Evolutionary conservation across 441 rosid genomes (phyloP).

Genomic region (Raphanus hybrid): DNA sequence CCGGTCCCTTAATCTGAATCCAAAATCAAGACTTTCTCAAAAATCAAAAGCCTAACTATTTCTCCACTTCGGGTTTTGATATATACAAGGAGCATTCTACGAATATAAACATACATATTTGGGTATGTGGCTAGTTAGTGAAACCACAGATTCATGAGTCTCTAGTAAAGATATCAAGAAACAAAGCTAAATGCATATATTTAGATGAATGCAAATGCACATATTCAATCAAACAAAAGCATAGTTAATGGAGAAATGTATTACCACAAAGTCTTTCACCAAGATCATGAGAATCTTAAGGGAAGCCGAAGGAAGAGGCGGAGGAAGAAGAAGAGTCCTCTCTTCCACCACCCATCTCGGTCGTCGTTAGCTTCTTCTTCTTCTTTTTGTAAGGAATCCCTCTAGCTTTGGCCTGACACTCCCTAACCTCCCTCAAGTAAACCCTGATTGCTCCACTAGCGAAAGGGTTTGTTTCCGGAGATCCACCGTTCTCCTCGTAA

Average conservation of each 20-base stretch:
- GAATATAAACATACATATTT: not conserved
- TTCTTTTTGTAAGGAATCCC: slow-evolving; percentile 79
- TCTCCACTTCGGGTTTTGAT: slow-evolving; percentile 37
- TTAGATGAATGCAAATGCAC: slow-evolving; percentile 8
- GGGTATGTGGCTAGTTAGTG: slow-evolving; percentile 7
- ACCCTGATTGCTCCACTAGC: slow-evolving; percentile 70
- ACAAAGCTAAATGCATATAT: not conserved
- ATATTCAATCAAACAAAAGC: slow-evolving; percentile 16
- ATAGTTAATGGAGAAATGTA: slow-evolving; percentile 18
- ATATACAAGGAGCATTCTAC: not conserved
- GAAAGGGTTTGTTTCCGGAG: slow-evolving; percentile 73
- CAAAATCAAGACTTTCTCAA: not conserved
- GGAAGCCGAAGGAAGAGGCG: slow-evolving; percentile 50
- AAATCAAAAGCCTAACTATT: slow-evolving; percentile 12
- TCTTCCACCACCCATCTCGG: slow-evolving; percentile 40
- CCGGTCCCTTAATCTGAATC: slow-evolving; percentile 1
- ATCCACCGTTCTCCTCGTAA: slow-evolving; percentile 77
- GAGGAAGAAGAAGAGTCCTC: slow-evolving; percentile 44
- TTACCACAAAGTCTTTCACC: slow-evolving; percentile 23
- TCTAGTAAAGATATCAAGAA: not conserved
- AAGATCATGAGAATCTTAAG: slow-evolving; percentile 45
- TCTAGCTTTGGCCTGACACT: slow-evolving; percentile 76
- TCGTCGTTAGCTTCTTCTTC: slow-evolving; percentile 47
- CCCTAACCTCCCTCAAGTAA: slow-evolving; percentile 67
- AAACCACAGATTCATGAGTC: not conserved